Base-by-base conservation (phyloP, 2,329 filamentous ascomycete species). In the Phialophora tarda region DNA sequence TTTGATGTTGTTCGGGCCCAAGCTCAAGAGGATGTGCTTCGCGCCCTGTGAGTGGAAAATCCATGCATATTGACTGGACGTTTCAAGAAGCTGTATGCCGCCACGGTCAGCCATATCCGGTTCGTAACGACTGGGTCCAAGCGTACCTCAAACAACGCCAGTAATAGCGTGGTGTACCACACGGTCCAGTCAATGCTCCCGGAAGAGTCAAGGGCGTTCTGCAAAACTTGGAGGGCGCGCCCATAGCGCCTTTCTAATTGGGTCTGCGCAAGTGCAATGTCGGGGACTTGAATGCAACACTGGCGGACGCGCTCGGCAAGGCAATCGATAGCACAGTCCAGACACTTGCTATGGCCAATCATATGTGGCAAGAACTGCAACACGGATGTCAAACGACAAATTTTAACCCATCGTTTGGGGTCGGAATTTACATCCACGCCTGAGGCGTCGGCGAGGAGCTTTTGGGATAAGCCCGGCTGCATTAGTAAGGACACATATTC, bases 321-420 rank as follows among this genome's bases (percentile, higher is more conserved):
- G 44, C 65, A 67, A 24, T 59, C 56, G 34, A 67, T 67, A 14
- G 65, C 65, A 67, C 61, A 54, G 44, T 67, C 65, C 10, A 67
- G 51, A 30, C 65, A 67, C 57, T 47, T 61, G 61, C 61, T 67
- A 34, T 64, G 57, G 38, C 65, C 65, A 64, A 64, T 64, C 54
- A 62, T 57, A 24, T 44, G 65, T 8, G 65, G 65, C 6, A 67
- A 51, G 28, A 64, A 30, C 21, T 58, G 55, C 23, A 67, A 38
- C 11, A 64, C 53, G 10, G 61, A 53, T 23, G 47, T 53, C 38
- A 67, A 34, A 17, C 65, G 61, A 57, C 61, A 67, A 26, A 56
- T 55, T n/a, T 64, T 67, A 4, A 61, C 50, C 65, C 65, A 67
- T 38, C 65, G 56, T 32, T 38, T 50, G 11, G 61, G 65, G 24